A percentile compares a stretch with the other conserved stretches of the same genome.
Conservation (phyloP, 2,329 filamentous ascomycete species). For the Arthrinium puccinioides region DNA sequence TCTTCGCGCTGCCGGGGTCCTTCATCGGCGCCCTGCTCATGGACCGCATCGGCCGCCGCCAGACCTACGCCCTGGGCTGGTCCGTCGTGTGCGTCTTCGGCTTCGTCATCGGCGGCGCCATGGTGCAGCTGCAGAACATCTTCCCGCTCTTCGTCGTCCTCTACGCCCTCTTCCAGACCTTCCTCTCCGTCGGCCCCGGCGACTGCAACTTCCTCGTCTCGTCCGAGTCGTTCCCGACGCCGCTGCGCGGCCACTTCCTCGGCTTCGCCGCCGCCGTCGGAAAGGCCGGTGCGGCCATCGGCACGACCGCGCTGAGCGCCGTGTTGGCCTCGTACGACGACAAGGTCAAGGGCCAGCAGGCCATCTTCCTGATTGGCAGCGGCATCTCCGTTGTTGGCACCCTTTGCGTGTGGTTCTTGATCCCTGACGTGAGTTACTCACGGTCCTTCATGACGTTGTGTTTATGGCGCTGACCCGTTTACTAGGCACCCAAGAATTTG, state of each 20-base stretch:
- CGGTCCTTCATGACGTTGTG: too few species aligned
- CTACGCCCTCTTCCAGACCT: conserved; percentile 43
- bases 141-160: conserved; percentile 44
- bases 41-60: conserved; percentile 39
- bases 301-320: conserved; percentile 21
- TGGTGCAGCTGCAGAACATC: conserved; percentile 38
- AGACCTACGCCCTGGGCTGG: conserved; percentile 44
- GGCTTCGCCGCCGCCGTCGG: conserved; percentile 43
- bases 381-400: conserved; percentile 2
- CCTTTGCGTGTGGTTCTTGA: conserved; percentile 1
- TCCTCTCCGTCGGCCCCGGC: conserved; percentile 41
- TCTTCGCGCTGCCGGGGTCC: neutral
- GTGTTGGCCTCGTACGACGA: neutral
- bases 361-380: neutral
- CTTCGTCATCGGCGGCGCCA: conserved; percentile 42
- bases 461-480: neutral
- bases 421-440: neutral
- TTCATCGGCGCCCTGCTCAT: conserved; percentile 40
- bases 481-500: conserved; percentile 10
- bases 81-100: conserved; percentile 42
- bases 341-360: conserved; percentile 1
- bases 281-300: conserved; percentile 43
- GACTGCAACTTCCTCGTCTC: conserved; percentile 43
- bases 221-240: conserved; percentile 43
- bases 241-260: conserved; percentile 43